Evolutionary conservation across 2,329 filamentous ascomycete genomes (phyloP), one percentile per base, ranked within the genome.

Genomic region (Phaeoacremonium minimum): DNA sequence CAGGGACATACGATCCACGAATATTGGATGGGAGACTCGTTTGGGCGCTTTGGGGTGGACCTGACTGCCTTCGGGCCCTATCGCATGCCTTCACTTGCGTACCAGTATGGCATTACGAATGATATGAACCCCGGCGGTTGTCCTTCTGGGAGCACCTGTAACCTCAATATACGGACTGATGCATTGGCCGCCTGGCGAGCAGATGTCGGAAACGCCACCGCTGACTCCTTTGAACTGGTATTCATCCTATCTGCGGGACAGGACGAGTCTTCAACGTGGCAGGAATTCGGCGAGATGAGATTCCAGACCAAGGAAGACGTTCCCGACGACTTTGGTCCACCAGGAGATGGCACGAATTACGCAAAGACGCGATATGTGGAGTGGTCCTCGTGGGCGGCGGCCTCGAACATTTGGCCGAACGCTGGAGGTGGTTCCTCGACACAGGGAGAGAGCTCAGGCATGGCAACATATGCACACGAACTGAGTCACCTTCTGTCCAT

Each of bases 11-110:
- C 72, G 3, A 54, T 76, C 3, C 71, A 76, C 40, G 70, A 75
- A 50, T 75, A 76, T 46, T 75, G 72, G 71, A 75, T 75, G 71
- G 70, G 70, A 35, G 71, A 75, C 49, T 73, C 69, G 2, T 66
- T 61, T 11, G 71, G 72, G 4, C 61, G 65, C 14, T 75, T 66
- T 40, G 72, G 72, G 12, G 71, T 75, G 7, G 67, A 75, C 38
- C 44, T 76, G 48, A 74, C 70, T 1, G 64, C 66, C 0, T 76
- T 73, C 38, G 72, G 72, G 0, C 60, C 69, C 0, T 75, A 75
- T 39, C 55, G 56, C n/a, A 55, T 76, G 51, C 72, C 71, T 1
- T 51, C 53, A 3, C 55, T 59, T 18, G 62, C 62, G 2, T 75
- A 65, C 38, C 68, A 74, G 44, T 75, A 76, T 33, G 72, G 71